A percentile compares a stretch with the other conserved stretches of the same genome.
Conservation (phyloP, 2,329 filamentous ascomycete genomes). For the Aphanocladium album region DNA sequence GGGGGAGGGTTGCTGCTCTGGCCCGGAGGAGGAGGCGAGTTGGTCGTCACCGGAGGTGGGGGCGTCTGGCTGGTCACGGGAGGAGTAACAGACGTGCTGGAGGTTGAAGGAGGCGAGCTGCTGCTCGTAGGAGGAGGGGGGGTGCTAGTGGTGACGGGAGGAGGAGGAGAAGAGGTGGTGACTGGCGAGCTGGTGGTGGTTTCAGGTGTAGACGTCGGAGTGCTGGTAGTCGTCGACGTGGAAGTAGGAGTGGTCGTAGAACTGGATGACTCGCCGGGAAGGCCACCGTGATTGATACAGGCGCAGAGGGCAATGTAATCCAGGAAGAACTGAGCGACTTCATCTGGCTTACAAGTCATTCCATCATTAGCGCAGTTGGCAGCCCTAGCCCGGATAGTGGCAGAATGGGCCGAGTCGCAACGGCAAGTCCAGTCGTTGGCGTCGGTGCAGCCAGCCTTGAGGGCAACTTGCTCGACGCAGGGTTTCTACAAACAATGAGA, state of each 20-base stretch:
- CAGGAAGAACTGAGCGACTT: not conserved
- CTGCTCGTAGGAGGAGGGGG: not conserved
- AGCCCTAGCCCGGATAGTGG: not conserved
- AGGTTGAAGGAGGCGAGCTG: not conserved
- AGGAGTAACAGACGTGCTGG: not conserved
- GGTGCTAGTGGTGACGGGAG: not conserved
- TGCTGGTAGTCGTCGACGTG: not conserved
- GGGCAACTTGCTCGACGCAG: slow-evolving; percentile 20
- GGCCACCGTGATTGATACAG: not conserved
- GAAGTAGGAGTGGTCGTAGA: not conserved
- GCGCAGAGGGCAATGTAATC: not conserved
- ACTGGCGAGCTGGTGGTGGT: not conserved
- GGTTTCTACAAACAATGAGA: not conserved
- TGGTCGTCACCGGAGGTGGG: not conserved
- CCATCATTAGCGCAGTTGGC: not conserved
- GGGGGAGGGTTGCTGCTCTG: not conserved
- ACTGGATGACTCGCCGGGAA: not conserved
- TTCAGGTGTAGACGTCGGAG: not conserved
- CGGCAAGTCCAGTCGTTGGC: not conserved
- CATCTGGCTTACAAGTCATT: not conserved
- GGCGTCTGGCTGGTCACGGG: not conserved
- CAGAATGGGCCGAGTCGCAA: not conserved
- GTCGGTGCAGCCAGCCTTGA: not conserved
- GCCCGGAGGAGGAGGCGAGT: not conserved
- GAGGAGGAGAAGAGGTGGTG: not conserved